Percentiles rank a stretch among this genome's conserved stretches.
Evolutionary conservation across 1,284 basidiomycete genomes (phyloP).

Genomic region (Ceratobasidium sp.): DNA sequence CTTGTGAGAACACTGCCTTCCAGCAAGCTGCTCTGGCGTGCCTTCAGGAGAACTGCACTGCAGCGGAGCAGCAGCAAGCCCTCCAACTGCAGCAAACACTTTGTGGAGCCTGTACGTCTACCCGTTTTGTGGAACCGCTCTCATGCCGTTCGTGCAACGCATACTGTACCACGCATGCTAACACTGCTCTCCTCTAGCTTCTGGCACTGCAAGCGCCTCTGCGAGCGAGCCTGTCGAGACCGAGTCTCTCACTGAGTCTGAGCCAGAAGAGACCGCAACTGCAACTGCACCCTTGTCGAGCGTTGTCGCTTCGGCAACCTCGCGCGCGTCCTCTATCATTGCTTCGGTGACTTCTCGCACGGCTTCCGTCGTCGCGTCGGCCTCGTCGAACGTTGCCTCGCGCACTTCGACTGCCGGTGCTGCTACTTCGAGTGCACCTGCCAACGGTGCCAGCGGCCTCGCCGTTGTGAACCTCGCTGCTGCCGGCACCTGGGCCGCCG

Average conservation of each 20-base stretch:
- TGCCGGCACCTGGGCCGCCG: conserved; percentile 15
- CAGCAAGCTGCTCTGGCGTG: not conserved
- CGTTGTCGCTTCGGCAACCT: not conserved
- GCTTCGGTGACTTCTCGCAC: not conserved
- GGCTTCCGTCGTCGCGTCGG: not conserved
- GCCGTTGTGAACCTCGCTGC: conserved; percentile 8
- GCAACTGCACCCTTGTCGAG: not conserved
- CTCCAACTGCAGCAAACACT: not conserved
- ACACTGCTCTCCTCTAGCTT: not conserved
- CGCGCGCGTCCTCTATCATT: not conserved
- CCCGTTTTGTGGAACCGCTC: conserved; percentile 12
- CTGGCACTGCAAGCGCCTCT: not conserved
- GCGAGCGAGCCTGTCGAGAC: not conserved
- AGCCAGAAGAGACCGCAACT: not conserved
- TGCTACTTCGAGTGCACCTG: not conserved
- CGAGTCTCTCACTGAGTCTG: not conserved
- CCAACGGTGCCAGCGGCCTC: not conserved
- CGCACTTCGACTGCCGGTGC: not conserved
- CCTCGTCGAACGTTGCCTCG: not conserved
- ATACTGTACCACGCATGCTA: not conserved
- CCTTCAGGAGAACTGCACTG: not conserved
- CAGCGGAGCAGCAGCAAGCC: not conserved
- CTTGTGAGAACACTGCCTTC: conserved; percentile 8
- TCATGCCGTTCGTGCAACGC: conserved; percentile 5
- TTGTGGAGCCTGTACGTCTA: conserved; percentile 12